Base-by-base conservation (phyloP, 1,139 yeast genomes). In the Suhomyces yuchorum region DNA sequence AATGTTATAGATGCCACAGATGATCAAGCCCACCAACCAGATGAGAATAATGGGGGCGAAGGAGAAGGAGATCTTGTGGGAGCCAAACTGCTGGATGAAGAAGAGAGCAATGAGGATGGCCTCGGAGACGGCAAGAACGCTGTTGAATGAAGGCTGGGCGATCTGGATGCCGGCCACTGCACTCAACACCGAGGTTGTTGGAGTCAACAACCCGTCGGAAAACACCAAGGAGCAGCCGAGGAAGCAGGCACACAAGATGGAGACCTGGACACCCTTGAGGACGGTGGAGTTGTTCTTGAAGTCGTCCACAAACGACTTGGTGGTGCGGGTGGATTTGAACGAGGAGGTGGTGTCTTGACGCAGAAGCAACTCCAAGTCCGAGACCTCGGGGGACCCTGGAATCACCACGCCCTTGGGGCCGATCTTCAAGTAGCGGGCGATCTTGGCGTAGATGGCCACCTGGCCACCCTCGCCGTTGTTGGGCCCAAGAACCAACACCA, bases 391-490 rank as follows among this genome's bases (percentile, higher is more conserved):
- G 1, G 69, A 57, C 26, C 78, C 77, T 3, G 78, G 77, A 30
- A 73, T 68, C 38, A 61, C 59, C 8, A 75, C 80, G 8, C 80
- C 80, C 44, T 65, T 67, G 4, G 81, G 81, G 7, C 81, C 82
- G 49, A 78, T 65, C 32, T 70, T 70, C 52, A 79, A 63, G 43
- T 66, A 66, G 36, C 81, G 65, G 7, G 84, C 82, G 30, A 81
- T 71, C 56, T 80, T 80, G 23, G 84, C 80, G 56, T 81, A 81
- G 37, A 81, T 73, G 17, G 86, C 85, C 26, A 81, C 77, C 53
- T 80, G 84, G 1, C 86, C 85, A 54, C 86, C 86, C 59, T 81
- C 84, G 37, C 82, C 82, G 40, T 77, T 70, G 58, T 81, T 79
- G 8, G 82, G 80, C 15, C 85, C 85, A 44, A 72, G 59, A 15